Percentiles rank a stretch among this genome's conserved stretches.
phyloP scores from a whole-genome alignment of 192 early-diverging fungal species.

The Phlyctochytrium planicorne region DNA sequence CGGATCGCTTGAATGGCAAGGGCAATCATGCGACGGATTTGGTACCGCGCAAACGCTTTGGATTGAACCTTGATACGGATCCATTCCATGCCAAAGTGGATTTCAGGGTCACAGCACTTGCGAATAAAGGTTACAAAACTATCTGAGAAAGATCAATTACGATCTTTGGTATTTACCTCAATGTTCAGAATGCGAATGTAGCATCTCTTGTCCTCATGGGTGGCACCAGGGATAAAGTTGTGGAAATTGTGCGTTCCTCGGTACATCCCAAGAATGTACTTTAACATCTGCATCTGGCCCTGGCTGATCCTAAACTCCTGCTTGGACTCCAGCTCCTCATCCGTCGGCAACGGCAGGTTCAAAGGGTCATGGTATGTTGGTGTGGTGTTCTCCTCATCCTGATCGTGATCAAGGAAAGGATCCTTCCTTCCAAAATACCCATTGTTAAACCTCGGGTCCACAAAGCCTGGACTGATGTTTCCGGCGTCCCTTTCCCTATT shows the following conservation, averaged over 20 bases:
- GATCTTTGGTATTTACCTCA: conserved; percentile 22
- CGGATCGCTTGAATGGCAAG: conserved; percentile 29
- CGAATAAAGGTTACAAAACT: background rate
- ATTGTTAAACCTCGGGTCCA: background rate
- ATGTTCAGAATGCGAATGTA: conserved; percentile 42
- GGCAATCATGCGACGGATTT: conserved; percentile 40
- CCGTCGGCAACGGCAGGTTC: conserved; percentile 29
- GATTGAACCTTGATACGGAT: conserved; percentile 37
- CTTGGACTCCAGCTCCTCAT: conserved; percentile 22
- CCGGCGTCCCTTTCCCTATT: too few species aligned
- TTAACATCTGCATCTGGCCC: conserved; percentile 25
- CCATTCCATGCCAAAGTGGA: conserved; percentile 41
- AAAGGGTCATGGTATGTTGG: conserved; percentile 41
- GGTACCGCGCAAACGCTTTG: conserved; percentile 27
- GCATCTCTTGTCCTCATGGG: conserved; percentile 27
- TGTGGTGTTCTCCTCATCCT: conserved; percentile 4
- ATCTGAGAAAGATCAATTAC: too few species aligned
- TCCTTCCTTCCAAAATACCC: background rate
- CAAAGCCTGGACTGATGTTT: too few species aligned
- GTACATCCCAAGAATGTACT: conserved; percentile 27
- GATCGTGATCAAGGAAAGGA: background rate
- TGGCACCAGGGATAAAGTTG: conserved; percentile 38
- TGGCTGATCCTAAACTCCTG: conserved; percentile 26
- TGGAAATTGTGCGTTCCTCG: conserved; percentile 41
- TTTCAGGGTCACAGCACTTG: conserved; percentile 15